These are phyloP conservation scores for Trichoderma guizhouense DNA, from an alignment of 2,329 filamentous ascomycete species.

Conservation along the genomic window DNA sequence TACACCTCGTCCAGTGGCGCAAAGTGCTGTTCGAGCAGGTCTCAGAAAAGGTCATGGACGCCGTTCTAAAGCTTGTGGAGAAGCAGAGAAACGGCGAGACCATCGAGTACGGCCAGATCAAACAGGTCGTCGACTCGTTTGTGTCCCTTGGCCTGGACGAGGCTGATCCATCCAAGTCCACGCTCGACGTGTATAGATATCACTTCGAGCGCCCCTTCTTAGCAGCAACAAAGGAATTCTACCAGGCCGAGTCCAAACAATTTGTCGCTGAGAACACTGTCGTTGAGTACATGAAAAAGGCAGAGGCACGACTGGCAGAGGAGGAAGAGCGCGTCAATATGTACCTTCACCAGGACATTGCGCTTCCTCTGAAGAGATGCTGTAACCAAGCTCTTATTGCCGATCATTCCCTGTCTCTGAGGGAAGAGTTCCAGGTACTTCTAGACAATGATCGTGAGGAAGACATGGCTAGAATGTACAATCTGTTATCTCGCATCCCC, in stretches of 20 bases:
- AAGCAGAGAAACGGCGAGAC: slow-evolving; percentile 97
- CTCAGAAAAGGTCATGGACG: slow-evolving; percentile 86
- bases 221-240: slow-evolving; percentile 77
- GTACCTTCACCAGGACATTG: slow-evolving; percentile 89
- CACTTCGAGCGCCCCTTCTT: slow-evolving; percentile 95
- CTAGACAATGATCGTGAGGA: slow-evolving; percentile 93
- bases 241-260: slow-evolving; percentile 85
- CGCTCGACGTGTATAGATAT: slow-evolving; percentile 87
- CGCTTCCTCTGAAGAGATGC: slow-evolving; percentile 74
- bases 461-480: slow-evolving; percentile 96
- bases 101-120: slow-evolving; percentile 95
- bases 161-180: slow-evolving; percentile 87
- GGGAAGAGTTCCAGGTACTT: slow-evolving; percentile 93
- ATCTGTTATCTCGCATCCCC: slow-evolving; percentile 80
- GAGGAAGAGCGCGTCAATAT: slow-evolving; percentile 91
- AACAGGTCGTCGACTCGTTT: slow-evolving; percentile 94
- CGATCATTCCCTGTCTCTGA: slow-evolving; percentile 78
- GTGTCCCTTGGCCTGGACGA: slow-evolving; percentile 94
- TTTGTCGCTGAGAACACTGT: slow-evolving; percentile 97
- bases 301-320: slow-evolving; percentile 81
- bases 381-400: slow-evolving; percentile 89
- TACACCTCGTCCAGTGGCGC: slow-evolving; percentile 95
- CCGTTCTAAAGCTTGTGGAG: slow-evolving; percentile 91
- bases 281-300: slow-evolving; percentile 99
- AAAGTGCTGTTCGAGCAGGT: slow-evolving; percentile 83